Percentiles rank a stretch among this genome's conserved stretches.
These are phyloP conservation scores for Chytriomyces sp. DNA, from an alignment of 192 early-diverging fungal genomes.

Conservation along the genomic window DNA sequence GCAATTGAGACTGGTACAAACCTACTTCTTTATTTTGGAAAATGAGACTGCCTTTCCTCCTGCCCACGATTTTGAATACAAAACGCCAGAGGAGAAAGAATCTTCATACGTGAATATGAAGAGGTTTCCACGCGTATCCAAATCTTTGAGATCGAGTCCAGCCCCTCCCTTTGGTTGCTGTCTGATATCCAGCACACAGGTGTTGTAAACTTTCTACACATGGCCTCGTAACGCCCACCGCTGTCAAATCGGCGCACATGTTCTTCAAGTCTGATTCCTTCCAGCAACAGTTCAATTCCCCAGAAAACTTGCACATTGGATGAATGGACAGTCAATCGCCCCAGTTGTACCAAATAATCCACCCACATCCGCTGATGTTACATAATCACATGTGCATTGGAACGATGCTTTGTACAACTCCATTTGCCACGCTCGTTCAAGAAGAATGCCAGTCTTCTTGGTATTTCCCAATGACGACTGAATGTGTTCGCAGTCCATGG, in stretches of 20 bases:
- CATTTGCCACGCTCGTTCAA: conserved; percentile 43
- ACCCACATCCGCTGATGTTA: conserved; percentile 38
- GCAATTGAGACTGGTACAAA: too few relatives aligned
- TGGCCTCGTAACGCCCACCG: conserved; percentile 7
- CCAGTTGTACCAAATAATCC: conserved; percentile 38
- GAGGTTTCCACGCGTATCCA: not conserved
- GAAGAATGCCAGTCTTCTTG: conserved; percentile 12
- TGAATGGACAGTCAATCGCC: conserved; percentile 37
- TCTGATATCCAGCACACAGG: conserved; percentile 12
- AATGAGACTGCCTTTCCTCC: not conserved
- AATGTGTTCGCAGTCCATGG: conserved; percentile 5
- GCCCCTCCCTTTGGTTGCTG: conserved; percentile 6
- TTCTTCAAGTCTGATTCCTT: conserved; percentile 27
- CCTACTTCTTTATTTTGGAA: too few relatives aligned
- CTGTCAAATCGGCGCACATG: conserved; percentile 31
- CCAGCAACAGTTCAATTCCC: conserved; percentile 41
- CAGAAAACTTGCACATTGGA: conserved; percentile 2
- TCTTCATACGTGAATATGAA: conserved; percentile 13
- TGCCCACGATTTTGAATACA: not conserved
- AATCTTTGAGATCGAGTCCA: conserved; percentile 16
- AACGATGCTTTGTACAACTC: conserved; percentile 38
- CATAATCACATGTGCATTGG: conserved; percentile 13
- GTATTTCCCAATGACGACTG: not conserved
- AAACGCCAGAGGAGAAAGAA: not conserved
- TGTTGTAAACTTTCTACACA: not conserved